These are phyloP conservation scores for Boletus subcaerulescens DNA, from an alignment of 768 basidiomycete species.

Conservation along the genomic window DNA sequence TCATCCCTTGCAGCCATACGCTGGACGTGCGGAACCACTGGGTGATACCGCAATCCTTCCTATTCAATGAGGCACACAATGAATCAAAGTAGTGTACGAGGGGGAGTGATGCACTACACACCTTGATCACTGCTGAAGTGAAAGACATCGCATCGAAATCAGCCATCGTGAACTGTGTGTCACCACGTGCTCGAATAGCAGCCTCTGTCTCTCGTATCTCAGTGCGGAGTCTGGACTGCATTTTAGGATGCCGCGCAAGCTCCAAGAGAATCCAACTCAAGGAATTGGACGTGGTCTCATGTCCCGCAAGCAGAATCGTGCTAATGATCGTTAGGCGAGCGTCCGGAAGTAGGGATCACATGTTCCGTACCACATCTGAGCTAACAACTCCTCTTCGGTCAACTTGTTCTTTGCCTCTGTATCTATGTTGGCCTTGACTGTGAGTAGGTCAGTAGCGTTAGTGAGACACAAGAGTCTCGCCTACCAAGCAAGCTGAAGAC, in stretches of 20 bases:
- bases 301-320: conserved; percentile 46
- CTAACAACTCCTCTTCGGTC: conserved; percentile 14
- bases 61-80: conserved; percentile 13
- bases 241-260: conserved; percentile 53
- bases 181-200: conserved; percentile 6
- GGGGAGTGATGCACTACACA: conserved; percentile 14
- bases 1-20: conserved; percentile 53
- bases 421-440: conserved; percentile 32
- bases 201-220: conserved; percentile 15
- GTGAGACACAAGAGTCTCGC: not conserved
- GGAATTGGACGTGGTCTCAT: conserved; percentile 62
- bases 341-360: not conserved
- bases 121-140: conserved; percentile 37
- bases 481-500: conserved; percentile 39
- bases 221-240: conserved; percentile 57
- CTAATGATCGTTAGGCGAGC: conserved; percentile 19
- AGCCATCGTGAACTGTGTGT: conserved; percentile 15
- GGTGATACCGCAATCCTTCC: conserved; percentile 49
- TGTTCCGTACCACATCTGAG: conserved; percentile 20
- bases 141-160: conserved; percentile 56
- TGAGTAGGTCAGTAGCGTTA: not conserved
- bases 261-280: conserved; percentile 63
- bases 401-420: conserved; percentile 23
- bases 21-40: conserved; percentile 51
- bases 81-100: conserved; percentile 13